Evolutionary conservation across 169 alveolate genomes (phyloP), one percentile per base, ranked within the genome.

Genomic region (Babesia divergens): DNA sequence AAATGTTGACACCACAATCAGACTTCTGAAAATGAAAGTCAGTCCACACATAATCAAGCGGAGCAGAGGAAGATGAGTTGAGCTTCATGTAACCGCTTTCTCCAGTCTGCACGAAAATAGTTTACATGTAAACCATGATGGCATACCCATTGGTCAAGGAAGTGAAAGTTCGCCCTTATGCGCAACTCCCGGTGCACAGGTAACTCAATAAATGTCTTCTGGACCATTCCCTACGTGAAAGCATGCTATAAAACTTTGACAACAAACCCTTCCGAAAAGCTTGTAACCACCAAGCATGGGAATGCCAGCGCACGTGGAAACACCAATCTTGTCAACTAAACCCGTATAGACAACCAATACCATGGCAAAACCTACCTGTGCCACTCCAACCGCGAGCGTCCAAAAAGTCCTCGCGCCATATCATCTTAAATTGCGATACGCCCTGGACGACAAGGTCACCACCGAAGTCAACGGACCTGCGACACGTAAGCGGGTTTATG

Each of bases 321-420:
- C 89, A 8, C 72, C 86, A 14, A 77, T 22, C 59, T 67, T 67
- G 60, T 68, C 86, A 56, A 77, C 86, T 74, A 40, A 6, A 24
- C 26, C 18, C n/a, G 40, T 16, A 47, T 42, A 4, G n/a, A 16
- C 32, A 14, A 37, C 42, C 1, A n/a, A 34, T 22, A 20, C 14
- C 24, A 13, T 54, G 6, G n/a, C 34, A 35, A 35, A 44, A 56
- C 70, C 24, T 59, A 70, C 86, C 82, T 40, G 88, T 82, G 28
- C 92, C 92, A 52, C 6, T 47, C 92, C 92, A 86, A n/a, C 92
- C 92, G 31, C 67, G 66, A 1, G 90, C 60, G 67, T 77, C 86
- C 26, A 67, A 34, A 59, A 82, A 86, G 53, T 38, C 80, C 54
- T 86, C 92, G 24, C 89, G 87, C 51, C 88, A 69, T 31, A 86